Evolutionary conservation across 805 yeast genomes (phyloP), one percentile per base, ranked within the genome.

Genomic region (Wickerhamomyces mucosus): DNA sequence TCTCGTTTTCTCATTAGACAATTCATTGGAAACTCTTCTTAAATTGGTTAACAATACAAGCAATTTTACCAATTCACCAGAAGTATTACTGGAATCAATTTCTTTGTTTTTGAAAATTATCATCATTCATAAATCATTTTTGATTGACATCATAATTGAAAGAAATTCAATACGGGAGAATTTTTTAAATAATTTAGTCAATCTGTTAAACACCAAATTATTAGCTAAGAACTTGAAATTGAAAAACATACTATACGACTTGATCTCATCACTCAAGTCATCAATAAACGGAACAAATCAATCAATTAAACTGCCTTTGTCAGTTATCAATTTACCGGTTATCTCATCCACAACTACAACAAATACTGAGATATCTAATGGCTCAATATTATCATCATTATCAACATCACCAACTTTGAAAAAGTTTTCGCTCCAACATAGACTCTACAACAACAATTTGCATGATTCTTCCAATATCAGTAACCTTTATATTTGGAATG

Each of bases 231-330:
- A 69, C 39, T 67, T 65, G 17, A 74, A 69, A 39, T 47, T 76
- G 31, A 65, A 66, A 39, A 75, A 75, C 31, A 51, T 76, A 39
- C 53, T 76, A 1, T 74, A 75, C 46, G 84, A 77, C 45, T 62
- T 75, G 34, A 53, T 77, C 21, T 53, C 74, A 8, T 65, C 79
- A 1, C 55, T 75, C 44, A 75, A 74, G 46, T 41, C 55, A 4
- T 45, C 40, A 26, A 45, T 53, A 7, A 45, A 38, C 16, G 15
- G 16, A 10, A 7, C 7, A 13, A 9, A 25, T 48, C 18, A 48
- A 42, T 27, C 30, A 28, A 36, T 48, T 29, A 50, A 46, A 27
- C 35, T 50, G 7, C 55, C 58, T 6, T 36, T 50, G 1, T 46
- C 55, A 3, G 34, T 48, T 16, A 17, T 40, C 20, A 48, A 41